Conservation (phyloP, 1,284 basidiomycete genomes). For the Polyporus tsugae region DNA sequence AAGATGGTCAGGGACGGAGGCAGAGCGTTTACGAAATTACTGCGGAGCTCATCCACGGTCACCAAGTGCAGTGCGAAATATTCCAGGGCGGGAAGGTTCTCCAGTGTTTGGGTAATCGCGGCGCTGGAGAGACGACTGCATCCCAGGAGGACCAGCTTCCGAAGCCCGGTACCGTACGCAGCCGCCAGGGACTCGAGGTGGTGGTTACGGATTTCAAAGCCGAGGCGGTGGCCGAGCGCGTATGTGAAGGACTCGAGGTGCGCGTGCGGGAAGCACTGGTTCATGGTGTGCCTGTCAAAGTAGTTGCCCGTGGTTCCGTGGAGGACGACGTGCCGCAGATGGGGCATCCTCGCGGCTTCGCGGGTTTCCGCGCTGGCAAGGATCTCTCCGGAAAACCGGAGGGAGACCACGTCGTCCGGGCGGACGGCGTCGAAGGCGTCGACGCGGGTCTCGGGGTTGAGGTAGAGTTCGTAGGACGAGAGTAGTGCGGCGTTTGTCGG, state of each 20-base stretch:
- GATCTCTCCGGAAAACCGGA: conserved; percentile 49
- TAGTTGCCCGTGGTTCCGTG: conserved; percentile 46
- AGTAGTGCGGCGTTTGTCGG: conserved; percentile 40
- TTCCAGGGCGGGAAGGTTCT: conserved; percentile 41
- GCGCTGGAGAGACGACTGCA: conserved; percentile 45
- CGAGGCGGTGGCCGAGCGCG: conserved; percentile 44
- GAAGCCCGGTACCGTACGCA: conserved; percentile 39
- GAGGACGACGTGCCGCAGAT: conserved; percentile 45
- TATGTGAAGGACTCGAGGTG: conserved; percentile 48
- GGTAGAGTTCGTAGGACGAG: conserved; percentile 45
- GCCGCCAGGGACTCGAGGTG: conserved; percentile 45
- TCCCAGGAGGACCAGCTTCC: conserved; percentile 48
- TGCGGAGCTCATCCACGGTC: conserved; percentile 46
- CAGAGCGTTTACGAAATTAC: conserved; percentile 46
- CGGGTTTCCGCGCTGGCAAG: conserved; percentile 32
- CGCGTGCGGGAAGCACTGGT: conserved; percentile 39
- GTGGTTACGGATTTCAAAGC: conserved; percentile 47
- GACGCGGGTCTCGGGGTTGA: conserved; percentile 42
- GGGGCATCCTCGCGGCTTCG: conserved; percentile 31
- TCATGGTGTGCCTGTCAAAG: conserved; percentile 46
- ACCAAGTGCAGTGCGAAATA: conserved; percentile 49
- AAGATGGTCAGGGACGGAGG: conserved; percentile 42
- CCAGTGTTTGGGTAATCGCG: conserved; percentile 42
- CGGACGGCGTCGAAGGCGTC: conserved; percentile 43
- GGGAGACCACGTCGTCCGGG: conserved; percentile 35